Base-by-base conservation (phyloP, 805 yeast genomes). In the Limtongozyma cylindracea region DNA sequence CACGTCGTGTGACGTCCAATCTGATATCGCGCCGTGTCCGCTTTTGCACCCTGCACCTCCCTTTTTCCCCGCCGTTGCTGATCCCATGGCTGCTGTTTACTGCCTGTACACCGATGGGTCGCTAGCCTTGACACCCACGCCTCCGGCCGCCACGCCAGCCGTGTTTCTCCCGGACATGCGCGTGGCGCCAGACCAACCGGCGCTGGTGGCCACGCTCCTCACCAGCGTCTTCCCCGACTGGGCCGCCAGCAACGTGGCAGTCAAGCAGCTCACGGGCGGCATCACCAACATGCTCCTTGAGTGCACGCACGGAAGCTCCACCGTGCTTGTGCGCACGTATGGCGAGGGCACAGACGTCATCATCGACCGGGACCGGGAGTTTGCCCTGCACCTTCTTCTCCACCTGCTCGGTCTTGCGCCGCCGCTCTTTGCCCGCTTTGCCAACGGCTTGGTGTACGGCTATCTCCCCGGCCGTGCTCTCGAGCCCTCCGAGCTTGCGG, bases 361-460 rank as follows among this genome's bases (percentile, higher is more conserved):
- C 22, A 72, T 72, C 16, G 80, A 73, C 39, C 48, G 88, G 29
- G 67, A 67, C 30, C 47, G 80, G 17, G 88, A 72, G 37, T 68
- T 64, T 34, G 67, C 69, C 11, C 67, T 73, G 25, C 84, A 72
- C 37, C 36, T 65, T 21, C 58, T 64, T 23, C 50, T 73, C 22
- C 55, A 65, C 31, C 52, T 68, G 3, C 47, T 64, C 19, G 47
- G 51, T 3, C 51, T 72, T 28, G 84, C 84, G 0, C 77, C 88
- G 1, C 54, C 67, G 1, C 54, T 72, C 13, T 61, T 60, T 35
- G 70, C 74, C 4, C 44, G 73, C 23, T 69, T 73, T 32, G 59
- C 62, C 16, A 72, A 72, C 38, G 88, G 88, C 1, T 49, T 72
- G 19, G 58, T 72, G 8, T 72, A 72, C 34, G 80, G 76, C 5